These are phyloP conservation scores for Candida boidinii DNA, from an alignment of 805 yeast genomes.

Conservation along the genomic window DNA sequence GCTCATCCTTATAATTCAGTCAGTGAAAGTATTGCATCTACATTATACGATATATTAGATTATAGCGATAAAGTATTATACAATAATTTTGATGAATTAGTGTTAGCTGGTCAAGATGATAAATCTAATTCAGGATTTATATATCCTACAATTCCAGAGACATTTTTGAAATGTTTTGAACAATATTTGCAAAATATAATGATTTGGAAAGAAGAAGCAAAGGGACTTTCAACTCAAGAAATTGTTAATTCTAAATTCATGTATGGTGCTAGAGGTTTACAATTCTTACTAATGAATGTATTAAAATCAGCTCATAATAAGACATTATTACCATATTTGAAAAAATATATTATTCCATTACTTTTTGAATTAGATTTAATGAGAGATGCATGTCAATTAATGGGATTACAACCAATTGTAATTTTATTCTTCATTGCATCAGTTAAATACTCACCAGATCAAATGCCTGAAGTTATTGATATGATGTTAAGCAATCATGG, in stretches of 20 bases:
- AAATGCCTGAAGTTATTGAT: conserved; percentile 33
- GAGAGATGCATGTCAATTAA: conserved; percentile 75
- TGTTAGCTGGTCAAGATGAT: conserved; percentile 25
- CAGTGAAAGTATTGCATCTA: conserved; percentile 56
- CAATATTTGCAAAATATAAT: conserved; percentile 34
- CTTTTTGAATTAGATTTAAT: conserved; percentile 53
- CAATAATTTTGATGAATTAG: conserved; percentile 27
- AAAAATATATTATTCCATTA: conserved; percentile 55
- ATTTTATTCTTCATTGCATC: conserved; percentile 38
- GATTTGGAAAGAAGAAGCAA: conserved; percentile 21
- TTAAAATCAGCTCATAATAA: conserved; percentile 45
- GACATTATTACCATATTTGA: conserved; percentile 43
- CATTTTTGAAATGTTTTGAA: conserved; percentile 29
- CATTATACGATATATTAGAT: conserved; percentile 33
- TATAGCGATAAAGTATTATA: conserved; percentile 10
- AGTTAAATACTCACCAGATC: conserved; percentile 33
- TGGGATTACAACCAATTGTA: conserved; percentile 45
- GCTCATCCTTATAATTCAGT: conserved; percentile 69
- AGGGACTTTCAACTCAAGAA: conserved; percentile 41
- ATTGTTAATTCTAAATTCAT: conserved; percentile 52
- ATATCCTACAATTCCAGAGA: conserved; percentile 20
- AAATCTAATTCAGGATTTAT: conserved; percentile 27
- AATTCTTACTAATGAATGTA: conserved; percentile 49
- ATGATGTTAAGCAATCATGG: conserved; percentile 34
- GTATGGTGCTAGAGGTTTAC: conserved; percentile 55